Base-by-base conservation (phyloP, 2,329 filamentous ascomycete species). In the Keithomyces neogunnii region DNA sequence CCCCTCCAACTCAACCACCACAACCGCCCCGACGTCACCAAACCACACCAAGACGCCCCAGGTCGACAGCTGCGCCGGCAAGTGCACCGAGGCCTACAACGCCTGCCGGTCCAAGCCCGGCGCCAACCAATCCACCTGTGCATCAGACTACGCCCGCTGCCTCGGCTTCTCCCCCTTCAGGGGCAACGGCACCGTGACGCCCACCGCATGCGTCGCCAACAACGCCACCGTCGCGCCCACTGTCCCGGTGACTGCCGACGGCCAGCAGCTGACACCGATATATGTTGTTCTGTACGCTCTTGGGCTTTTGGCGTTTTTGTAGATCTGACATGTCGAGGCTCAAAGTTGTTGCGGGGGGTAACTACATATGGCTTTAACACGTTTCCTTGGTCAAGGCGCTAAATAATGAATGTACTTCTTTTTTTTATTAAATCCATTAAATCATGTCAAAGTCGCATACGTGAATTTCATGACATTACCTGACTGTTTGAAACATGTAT, bases 231-330 rank as follows among this genome's bases (percentile, higher is more conserved):
- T 35, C 4, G 40, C 35, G 3, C 4, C 13, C 26, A 45, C 40
- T 42, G 31, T 10, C 13, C 43, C 43, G 9, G 26, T 45, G 19
- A n/a, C 45, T 9, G 49, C 43, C n/a, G 49, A 29, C 4, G 49
- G 35, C 26, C 6, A 33, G 10, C 42, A 50, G 33, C 43, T 50
- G 43, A 31, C 49, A n/a, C 49, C 49, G 10, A 43, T 35, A 5
- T 50, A 50, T 28, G 49, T 43, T 47, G 49, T 43, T 43, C 45
- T 50, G 33, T 35, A 35, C 33, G 49, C 49, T 28, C 2, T 50
- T n/a, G 49, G 49, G 38, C 3, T 50, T 10, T 7, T 47, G 28
- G 49, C 49, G 4, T 10, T 47, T 4, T 10, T 50, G 35, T 50
- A 42, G 19, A 19, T 19, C 19, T 19, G 19, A 19, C 19, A 19